Evolutionary conservation across 345 rosid genomes (phyloP).

Genomic region (Passiflora organensis): DNA sequence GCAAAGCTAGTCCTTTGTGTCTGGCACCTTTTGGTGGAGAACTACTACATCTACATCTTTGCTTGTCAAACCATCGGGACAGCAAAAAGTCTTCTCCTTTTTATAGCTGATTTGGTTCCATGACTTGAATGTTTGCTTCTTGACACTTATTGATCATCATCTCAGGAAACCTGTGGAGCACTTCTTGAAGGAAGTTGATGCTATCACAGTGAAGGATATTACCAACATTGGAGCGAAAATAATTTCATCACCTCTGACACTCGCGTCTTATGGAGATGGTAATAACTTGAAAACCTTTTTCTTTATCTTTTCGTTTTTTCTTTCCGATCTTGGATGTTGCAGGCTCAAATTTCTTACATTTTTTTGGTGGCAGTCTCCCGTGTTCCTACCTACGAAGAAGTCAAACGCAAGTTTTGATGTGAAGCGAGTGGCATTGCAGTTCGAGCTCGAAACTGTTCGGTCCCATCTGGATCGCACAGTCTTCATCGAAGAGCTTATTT

Average conservation of each 20-base stretch:
- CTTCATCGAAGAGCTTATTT: too few species aligned
- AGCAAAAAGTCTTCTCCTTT: not conserved
- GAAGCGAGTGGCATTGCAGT: not conserved
- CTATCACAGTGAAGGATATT: conserved; percentile 55
- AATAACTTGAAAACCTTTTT: conserved; percentile 10
- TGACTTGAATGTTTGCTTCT: not conserved
- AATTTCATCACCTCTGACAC: conserved; percentile 73
- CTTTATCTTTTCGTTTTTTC: not conserved
- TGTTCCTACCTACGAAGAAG: conserved; percentile 65
- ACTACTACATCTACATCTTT: too few species aligned
- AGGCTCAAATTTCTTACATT: not conserved
- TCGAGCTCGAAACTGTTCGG: not conserved
- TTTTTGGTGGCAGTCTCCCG: conserved; percentile 36
- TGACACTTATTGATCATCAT: conserved; percentile 13
- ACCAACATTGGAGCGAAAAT: conserved; percentile 42
- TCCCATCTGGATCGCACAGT: too few species aligned
- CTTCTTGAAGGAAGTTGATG: conserved; percentile 61
- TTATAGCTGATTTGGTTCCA: not conserved
- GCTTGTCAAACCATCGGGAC: too few species aligned
- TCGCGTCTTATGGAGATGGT: conserved; percentile 92
- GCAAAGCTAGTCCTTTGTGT: too few species aligned
- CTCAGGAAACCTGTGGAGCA: conserved; percentile 73
- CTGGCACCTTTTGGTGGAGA: too few species aligned
- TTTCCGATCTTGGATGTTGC: not conserved
- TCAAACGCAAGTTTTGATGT: conserved; percentile 50